A percentile compares a stretch with the other conserved stretches of the same genome.
These are phyloP conservation scores for Angomonas ambiguus DNA, from an alignment of 208 protist species.

Conservation along the genomic window DNA sequence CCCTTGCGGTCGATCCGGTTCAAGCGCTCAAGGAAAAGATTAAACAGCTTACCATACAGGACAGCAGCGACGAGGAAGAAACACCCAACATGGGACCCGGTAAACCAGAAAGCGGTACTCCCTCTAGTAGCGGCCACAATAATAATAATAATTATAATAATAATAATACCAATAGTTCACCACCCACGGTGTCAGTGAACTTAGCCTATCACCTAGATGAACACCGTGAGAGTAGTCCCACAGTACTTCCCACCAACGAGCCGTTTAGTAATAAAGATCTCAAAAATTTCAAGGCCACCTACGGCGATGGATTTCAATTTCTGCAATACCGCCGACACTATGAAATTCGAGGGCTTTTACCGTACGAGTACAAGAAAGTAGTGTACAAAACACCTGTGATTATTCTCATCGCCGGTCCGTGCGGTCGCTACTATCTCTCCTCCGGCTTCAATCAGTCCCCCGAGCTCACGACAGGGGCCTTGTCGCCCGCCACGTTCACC, in stretches of 20 bases:
- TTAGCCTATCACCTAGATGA: no score
- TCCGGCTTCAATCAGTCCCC: neutral
- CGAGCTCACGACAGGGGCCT: no score
- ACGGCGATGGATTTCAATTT: constrained; percentile 55
- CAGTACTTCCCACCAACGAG: constrained; percentile 20
- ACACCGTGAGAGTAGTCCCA: no score
- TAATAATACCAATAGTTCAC: neutral
- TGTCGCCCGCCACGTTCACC: no score
- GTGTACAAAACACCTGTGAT: constrained; percentile 79
- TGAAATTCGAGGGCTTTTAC: constrained; percentile 54
- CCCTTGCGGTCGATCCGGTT: no score
- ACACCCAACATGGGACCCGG: neutral
- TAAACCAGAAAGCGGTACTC: neutral
- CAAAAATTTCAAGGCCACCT: constrained; percentile 44
- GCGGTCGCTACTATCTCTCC: neutral
- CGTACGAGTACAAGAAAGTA: constrained; percentile 52
- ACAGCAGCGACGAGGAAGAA: neutral
- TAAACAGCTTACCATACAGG: neutral
- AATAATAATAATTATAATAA: constrained; percentile 10
- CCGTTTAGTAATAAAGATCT: constrained; percentile 35
- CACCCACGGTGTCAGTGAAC: no score
- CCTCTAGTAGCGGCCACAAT: neutral
- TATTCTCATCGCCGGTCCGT: constrained; percentile 35
- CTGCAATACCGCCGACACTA: constrained; percentile 41
- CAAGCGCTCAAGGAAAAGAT: no score